Base-by-base conservation (phyloP, 176 grass and related monocot species). In the Dactylis glomerata region DNA sequence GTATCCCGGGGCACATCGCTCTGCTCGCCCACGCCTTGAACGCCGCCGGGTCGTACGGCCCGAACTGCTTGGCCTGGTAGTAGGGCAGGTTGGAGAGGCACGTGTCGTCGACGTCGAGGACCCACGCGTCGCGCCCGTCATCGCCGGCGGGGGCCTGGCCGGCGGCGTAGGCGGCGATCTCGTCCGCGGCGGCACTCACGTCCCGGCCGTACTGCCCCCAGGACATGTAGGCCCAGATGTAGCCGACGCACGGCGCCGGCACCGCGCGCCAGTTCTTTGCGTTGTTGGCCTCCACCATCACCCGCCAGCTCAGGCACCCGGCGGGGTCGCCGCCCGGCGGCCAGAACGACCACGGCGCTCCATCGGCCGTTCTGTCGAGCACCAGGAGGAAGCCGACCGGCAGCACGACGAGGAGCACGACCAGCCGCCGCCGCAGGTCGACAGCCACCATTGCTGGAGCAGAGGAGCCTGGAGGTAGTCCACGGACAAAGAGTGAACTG, bases 81-180 rank as follows among this genome's bases (percentile, higher is more conserved):
- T 92, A 93, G 5, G 62, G 37, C 57, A 95, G 87, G 75, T 98
- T 98, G 38, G 96, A 98, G 2, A 95, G 56, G 87, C 91, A 92
- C 1, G 96, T 98, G 78, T 98, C 96, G 84, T 98, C 91, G 68
- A 98, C n/a, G 82, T 98, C 92, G 3, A 98, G 17, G 15, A 95
- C 67, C 96, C 96, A 98, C 8, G 92, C 91, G 67, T 98, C 92
- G 67, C 77, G 87, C 1, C 89, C 91, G 28, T 93, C 92, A 4
- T 17, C 78, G 4, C 0, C 78, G 2, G 51, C 84, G 6, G 47
- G 52, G 15, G 81, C n/a, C 32, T 63, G 70, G 30, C 80, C 13
- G 4, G 83, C 70, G 4, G 81, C 78, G 78, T 95, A 95, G 31
- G 61, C 52, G 34, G 62, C 47, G 58, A 88, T 85, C 87, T 88